Percentiles rank a stretch among this genome's conserved stretches.
Evolutionary conservation across 495 filamentous ascomycete species (phyloP).

Genomic region (Penicillium cinerascens): DNA sequence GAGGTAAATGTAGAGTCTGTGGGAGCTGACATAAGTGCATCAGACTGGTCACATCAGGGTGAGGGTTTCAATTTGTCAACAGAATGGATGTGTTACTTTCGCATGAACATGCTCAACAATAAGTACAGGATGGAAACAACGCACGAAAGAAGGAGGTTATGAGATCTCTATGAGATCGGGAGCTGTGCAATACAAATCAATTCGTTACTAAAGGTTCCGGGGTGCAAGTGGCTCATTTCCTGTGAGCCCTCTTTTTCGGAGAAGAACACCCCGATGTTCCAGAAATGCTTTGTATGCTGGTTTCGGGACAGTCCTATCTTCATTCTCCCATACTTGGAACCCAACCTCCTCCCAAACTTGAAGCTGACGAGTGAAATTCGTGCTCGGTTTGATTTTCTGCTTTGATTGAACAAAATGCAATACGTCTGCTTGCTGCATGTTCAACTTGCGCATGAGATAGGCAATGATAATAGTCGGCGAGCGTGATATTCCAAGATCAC

Average conservation of each 20-base stretch:
- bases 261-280: constrained; percentile 10
- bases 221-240: constrained; percentile 8
- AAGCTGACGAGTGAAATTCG: constrained; percentile 29
- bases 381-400: constrained; percentile 21
- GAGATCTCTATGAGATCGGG: too few species aligned
- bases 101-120: too few species aligned
- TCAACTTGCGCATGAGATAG: constrained; percentile 16
- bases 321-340: constrained; percentile 35
- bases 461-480: constrained; percentile 32
- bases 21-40: too few species aligned
- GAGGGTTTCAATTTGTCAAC: too few species aligned
- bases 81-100: too few species aligned
- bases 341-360: constrained; percentile 28
- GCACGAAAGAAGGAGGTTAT: too few species aligned
- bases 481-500: constrained; percentile 34
- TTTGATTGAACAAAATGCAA: constrained; percentile 21
- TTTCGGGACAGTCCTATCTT: constrained; percentile 27
- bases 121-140: too few species aligned
- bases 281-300: constrained; percentile 26
- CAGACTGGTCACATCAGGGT: too few species aligned
- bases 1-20: too few species aligned
- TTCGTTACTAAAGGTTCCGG: constrained; percentile 6
- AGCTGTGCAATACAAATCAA: too few species aligned
- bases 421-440: constrained; percentile 6
- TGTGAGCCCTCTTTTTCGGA: constrained; percentile 5